These are phyloP conservation scores for Didymella exigua DNA, from an alignment of 2,329 filamentous ascomycete genomes.

Conservation along the genomic window DNA sequence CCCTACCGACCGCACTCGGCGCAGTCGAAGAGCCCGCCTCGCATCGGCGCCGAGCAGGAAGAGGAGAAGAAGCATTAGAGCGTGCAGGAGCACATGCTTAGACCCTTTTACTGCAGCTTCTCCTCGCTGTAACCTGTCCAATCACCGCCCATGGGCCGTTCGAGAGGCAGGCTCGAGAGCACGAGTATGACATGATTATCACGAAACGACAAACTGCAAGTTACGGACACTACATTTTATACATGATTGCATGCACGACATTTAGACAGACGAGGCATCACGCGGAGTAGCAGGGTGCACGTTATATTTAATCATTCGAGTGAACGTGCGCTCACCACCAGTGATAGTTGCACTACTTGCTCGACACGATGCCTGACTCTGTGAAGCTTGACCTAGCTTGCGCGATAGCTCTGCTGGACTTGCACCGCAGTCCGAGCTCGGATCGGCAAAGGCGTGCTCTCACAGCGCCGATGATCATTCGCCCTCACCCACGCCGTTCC, in stretches of 20 bases:
- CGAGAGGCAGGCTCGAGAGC: too few species aligned
- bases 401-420: neutral
- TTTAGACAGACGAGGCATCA: constrained; percentile 2
- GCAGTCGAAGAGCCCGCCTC: constrained; percentile 45
- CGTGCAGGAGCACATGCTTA: neutral
- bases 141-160: too few species aligned
- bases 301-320: neutral
- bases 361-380: neutral
- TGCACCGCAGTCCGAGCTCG: neutral
- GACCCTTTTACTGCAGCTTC: too few species aligned
- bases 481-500: constrained; percentile 5
- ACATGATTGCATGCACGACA: neutral
- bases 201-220: constrained; percentile 8
- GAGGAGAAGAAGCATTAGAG: constrained; percentile 15
- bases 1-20: constrained; percentile 40
- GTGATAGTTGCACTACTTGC: too few species aligned
- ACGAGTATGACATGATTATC: neutral
- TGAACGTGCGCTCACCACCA: too few species aligned
- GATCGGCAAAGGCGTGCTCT: constrained; percentile 17
- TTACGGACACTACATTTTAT: neutral
- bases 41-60: constrained; percentile 44
- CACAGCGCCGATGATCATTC: constrained; percentile 7
- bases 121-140: too few species aligned
- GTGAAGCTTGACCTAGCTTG: neutral
- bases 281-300: neutral